phyloP scores from a whole-genome alignment of 768 basidiomycete genomes.

The Kwoniella shandongensis region DNA sequence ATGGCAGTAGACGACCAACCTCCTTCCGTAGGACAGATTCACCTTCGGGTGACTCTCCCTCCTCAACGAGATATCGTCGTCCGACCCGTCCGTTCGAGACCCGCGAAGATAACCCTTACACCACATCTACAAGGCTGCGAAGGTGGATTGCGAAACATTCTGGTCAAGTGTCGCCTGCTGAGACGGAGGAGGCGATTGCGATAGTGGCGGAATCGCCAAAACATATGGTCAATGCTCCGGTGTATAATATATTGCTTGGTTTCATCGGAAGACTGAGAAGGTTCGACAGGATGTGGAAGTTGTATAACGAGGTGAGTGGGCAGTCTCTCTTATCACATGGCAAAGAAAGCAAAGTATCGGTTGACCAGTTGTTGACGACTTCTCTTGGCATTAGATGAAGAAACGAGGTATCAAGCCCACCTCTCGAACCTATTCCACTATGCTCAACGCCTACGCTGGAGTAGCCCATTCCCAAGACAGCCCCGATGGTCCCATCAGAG shows the following conservation, averaged over 20 bases:
- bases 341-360: no score
- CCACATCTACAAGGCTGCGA: conserved; percentile 6
- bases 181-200: conserved; percentile 19
- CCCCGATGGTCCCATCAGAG: background rate
- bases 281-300: conserved; percentile 43
- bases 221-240: conserved; percentile 35
- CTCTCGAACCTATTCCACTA: conserved; percentile 39
- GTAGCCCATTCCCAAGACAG: conserved; percentile 13
- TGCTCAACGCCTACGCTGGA: conserved; percentile 42
- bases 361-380: no score
- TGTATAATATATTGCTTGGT: conserved; percentile 44
- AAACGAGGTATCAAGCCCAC: conserved; percentile 47
- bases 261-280: conserved; percentile 37
- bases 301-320: conserved; percentile 48
- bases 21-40: no score
- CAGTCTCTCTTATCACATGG: no score
- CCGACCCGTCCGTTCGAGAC: background rate
- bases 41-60: no score
- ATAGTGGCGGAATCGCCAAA: conserved; percentile 28
- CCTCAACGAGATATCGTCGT: no score
- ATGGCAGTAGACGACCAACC: no score
- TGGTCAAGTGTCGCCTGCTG: conserved; percentile 1
- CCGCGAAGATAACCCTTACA: conserved; percentile 8
- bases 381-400: conserved; percentile 53
- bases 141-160: conserved; percentile 13